A percentile compares a stretch with the other conserved stretches of the same genome.
Conservation (phyloP, 1,284 basidiomycete genomes). For the Phellopilus nigrolimitatus region DNA sequence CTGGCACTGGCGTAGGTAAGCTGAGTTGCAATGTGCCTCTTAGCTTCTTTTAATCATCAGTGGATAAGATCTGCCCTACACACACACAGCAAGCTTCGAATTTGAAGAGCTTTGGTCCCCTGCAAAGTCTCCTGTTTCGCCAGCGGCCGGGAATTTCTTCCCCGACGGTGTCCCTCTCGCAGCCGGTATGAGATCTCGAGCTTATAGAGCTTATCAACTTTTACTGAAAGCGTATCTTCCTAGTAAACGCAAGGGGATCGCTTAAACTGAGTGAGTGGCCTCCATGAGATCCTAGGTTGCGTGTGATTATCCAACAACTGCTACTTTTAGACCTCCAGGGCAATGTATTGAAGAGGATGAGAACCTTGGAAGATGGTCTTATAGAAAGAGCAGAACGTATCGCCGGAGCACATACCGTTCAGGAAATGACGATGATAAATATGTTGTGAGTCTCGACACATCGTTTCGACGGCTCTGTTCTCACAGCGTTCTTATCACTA, state of each 20-base stretch:
- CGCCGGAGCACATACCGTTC: neutral
- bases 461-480: no score
- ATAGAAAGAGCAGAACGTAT: neutral
- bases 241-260: neutral
- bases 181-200: neutral
- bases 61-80: constrained; percentile 5
- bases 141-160: neutral
- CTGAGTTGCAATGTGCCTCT: neutral
- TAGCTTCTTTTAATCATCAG: neutral
- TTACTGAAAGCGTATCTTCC: neutral
- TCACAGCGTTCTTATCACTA: no score
- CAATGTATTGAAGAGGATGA: no score
- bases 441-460: constrained; percentile 18
- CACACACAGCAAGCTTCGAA: neutral
- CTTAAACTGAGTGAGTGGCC: constrained; percentile 9
- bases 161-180: neutral
- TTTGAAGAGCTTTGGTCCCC: constrained; percentile 10
- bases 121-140: constrained; percentile 2
- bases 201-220: neutral
- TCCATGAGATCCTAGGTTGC: neutral
- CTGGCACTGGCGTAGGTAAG: constrained; percentile 20
- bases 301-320: neutral
- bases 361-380: neutral
- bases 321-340: neutral
- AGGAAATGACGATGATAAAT: neutral